Percentiles rank a stretch among this genome's conserved stretches.
Conservation (phyloP, 805 yeast genomes). For the Candida gorgasii region DNA sequence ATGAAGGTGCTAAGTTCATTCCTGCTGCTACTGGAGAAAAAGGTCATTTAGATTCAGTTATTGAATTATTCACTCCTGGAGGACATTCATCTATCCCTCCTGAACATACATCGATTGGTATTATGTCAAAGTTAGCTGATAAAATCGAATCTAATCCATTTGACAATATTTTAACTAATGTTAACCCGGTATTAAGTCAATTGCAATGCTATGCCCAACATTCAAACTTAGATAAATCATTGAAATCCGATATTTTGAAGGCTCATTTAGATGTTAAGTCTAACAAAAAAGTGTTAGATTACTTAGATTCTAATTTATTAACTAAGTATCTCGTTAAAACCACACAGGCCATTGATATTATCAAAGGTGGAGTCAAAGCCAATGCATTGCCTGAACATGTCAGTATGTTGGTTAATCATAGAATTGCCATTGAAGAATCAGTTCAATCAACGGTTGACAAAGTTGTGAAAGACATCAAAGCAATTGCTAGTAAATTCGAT, state of each 20-base stretch:
- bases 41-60: constrained; percentile 44
- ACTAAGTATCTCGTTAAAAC: constrained; percentile 44
- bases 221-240: constrained; percentile 31
- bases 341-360: constrained; percentile 50
- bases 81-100: constrained; percentile 56
- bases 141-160: constrained; percentile 40
- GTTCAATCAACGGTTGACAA: constrained; percentile 34
- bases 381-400: constrained; percentile 54
- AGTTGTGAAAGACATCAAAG: constrained; percentile 27
- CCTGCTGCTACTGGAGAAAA: constrained; percentile 51
- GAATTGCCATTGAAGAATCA: constrained; percentile 47
- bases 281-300: constrained; percentile 36
- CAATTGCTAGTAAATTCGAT: constrained; percentile 36
- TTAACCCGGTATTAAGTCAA: constrained; percentile 45
- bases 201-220: constrained; percentile 50
- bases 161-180: constrained; percentile 38
- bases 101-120: constrained; percentile 49
- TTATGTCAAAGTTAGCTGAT: constrained; percentile 42
- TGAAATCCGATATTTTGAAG: constrained; percentile 38
- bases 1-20: constrained; percentile 41
- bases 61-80: constrained; percentile 47
- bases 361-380: constrained; percentile 50
- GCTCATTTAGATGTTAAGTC: constrained; percentile 38
- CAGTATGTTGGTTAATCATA: constrained; percentile 42
- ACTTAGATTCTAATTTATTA: constrained; percentile 23